A percentile compares a stretch with the other conserved stretches of the same genome.
phyloP scores from a whole-genome alignment of 768 basidiomycete genomes.

The Cystobasidium tubakii region DNA sequence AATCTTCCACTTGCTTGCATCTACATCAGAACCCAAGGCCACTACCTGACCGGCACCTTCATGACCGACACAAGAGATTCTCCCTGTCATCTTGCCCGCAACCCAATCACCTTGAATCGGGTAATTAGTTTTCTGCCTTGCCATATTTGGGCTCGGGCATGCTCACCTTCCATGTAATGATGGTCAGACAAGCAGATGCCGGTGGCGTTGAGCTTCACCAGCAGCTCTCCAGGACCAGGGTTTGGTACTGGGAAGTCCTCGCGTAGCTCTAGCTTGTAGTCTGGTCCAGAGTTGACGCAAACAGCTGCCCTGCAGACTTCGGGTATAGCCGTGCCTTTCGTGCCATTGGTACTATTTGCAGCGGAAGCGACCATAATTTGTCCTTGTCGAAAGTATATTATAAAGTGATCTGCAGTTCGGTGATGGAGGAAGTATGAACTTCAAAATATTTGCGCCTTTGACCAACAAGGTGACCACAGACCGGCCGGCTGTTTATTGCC shows the following conservation, averaged over 20 bases:
- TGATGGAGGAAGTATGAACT: no score
- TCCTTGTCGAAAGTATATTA: no score
- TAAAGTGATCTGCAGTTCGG: no score
- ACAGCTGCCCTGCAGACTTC: conserved; percentile 44
- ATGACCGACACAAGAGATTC: conserved; percentile 58
- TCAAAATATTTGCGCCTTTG: no score
- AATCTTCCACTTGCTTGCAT: conserved; percentile 59
- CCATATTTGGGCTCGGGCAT: background rate
- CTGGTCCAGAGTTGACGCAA: conserved; percentile 23
- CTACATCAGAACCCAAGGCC: conserved; percentile 65
- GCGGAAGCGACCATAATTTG: background rate
- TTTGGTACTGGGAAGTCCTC: conserved; percentile 23
- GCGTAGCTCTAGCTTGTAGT: conserved; percentile 16
- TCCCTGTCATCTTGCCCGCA: conserved; percentile 56
- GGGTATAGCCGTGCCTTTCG: conserved; percentile 35
- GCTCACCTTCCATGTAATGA: conserved; percentile 57
- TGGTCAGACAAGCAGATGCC: conserved; percentile 53
- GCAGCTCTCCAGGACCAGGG: conserved; percentile 28
- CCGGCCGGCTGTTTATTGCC: background rate
- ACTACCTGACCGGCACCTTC: conserved; percentile 75
- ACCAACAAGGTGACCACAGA: background rate
- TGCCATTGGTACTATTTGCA: background rate
- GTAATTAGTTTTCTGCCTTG: background rate
- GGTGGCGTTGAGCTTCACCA: conserved; percentile 27
- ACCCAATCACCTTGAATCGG: conserved; percentile 63